A percentile compares a stretch with the other conserved stretches of the same genome.
phyloP scores from a whole-genome alignment of 2,329 filamentous ascomycete genomes.

The Aspergillus sergii region DNA sequence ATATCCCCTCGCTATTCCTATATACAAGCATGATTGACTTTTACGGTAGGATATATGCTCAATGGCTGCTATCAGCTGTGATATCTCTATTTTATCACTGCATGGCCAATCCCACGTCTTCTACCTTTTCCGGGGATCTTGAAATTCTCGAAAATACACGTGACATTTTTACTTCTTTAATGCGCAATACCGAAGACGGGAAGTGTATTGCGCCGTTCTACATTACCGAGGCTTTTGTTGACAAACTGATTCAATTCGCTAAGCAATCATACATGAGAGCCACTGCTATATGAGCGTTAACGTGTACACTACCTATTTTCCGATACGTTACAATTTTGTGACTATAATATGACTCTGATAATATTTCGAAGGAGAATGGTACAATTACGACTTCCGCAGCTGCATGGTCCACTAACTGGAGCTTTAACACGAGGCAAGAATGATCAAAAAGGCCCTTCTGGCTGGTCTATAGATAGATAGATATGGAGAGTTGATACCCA shows the following conservation, averaged over 20 bases:
- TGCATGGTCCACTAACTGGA: background rate
- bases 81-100: slow-evolving; percentile 18
- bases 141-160: slow-evolving; percentile 19
- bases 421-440: background rate
- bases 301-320: background rate
- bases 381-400: background rate
- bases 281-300: background rate
- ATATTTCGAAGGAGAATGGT: background rate
- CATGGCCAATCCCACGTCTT: slow-evolving; percentile 15
- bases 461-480: background rate
- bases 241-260: background rate
- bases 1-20: background rate
- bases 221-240: slow-evolving; percentile 16
- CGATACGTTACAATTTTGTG: background rate
- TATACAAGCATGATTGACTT: background rate
- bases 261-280: background rate
- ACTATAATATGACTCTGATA: background rate
- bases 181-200: background rate
- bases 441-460: background rate
- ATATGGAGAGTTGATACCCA: background rate
- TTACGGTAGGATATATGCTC: slow-evolving; percentile 23
- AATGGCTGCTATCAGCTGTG: slow-evolving; percentile 23
- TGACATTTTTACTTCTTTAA: background rate
- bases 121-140: slow-evolving; percentile 17
- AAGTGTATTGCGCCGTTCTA: slow-evolving; percentile 21